phyloP scores from a whole-genome alignment of 208 protist genomes.

The Leishmania lainsoni region DNA sequence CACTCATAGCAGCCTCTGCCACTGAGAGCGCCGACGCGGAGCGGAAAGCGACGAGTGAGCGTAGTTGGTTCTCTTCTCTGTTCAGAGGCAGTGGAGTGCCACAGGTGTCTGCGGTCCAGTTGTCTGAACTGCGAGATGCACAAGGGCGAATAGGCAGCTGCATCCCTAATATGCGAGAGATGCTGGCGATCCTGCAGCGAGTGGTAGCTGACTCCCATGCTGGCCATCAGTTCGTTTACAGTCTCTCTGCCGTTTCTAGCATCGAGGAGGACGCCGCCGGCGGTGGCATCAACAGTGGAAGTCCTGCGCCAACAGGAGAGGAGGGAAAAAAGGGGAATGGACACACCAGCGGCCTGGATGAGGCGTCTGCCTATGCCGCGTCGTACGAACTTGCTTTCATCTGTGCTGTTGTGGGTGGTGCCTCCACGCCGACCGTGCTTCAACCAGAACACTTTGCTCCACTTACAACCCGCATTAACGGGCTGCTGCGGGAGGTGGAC shows the following conservation, averaged over 20 bases:
- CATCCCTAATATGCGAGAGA: conserved; percentile 40
- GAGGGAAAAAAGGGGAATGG: neutral
- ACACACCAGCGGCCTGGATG: conserved; percentile 11
- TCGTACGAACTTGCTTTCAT: conserved; percentile 31
- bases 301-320: neutral
- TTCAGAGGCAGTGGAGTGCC: conserved; percentile 30
- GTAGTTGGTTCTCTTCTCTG: conserved; percentile 60
- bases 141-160: conserved; percentile 41
- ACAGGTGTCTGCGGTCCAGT: conserved; percentile 32
- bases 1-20: conserved; percentile 3
- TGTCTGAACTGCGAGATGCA: conserved; percentile 31
- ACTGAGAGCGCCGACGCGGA: neutral
- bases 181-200: conserved; percentile 41
- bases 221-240: conserved; percentile 19
- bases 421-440: conserved; percentile 10
- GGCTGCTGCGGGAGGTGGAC: conserved; percentile 25
- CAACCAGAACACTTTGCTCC: conserved; percentile 16
- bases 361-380: conserved; percentile 32
- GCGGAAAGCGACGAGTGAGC: conserved; percentile 10
- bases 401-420: conserved; percentile 26
- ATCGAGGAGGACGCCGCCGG: conserved; percentile 1
- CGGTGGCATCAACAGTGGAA: neutral
- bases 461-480: conserved; percentile 14
- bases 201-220: conserved; percentile 12
- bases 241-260: conserved; percentile 26